Evolutionary conservation across 108 stramenopile species (phyloP), one percentile per base, ranked within the genome.

Genomic region (Craspedostauros australis): DNA sequence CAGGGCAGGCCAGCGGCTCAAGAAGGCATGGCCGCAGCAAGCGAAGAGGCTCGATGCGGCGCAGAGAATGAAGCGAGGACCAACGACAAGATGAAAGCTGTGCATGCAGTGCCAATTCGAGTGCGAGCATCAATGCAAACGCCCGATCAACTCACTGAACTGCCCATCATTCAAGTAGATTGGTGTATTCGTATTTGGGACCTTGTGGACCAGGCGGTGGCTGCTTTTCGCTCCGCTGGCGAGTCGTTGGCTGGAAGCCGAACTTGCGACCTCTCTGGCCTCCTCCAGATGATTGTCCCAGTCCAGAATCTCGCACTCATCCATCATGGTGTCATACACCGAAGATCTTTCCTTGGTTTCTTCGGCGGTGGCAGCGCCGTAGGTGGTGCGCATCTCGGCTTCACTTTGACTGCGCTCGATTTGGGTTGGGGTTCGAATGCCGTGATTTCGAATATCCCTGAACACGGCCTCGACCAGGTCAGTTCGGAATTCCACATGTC

Each of bases 291-390:
- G 16, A 11, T 53, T 27, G 45, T 64, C 41, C 51, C 40, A 59
- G 31, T 86, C 84, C 29, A 82, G 54, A 12, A 91, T 74, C 39
- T 84, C 84, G 39, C 89, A 91, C 53, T 91, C 89, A 43, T 91
- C 83, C 55, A 85, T 52, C 1, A 80, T 19, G 11, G 52, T 41
- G 12, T 70, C 14, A 36, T 16, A 52, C 6, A n/a, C n/a, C n/a
- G n/a, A n/a, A n/a, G n/a, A n/a, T n/a, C n/a, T 50, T 20, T 23
- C 15, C 4, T 25, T 3, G 19, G 45, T 24, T n/a, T 46, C 45
- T 19, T 19, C 22, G 3, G 15, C 20, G 5, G n/a, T 28, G 2
- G 53, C 39, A 54, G 27, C 36, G n/a, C 34, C 33, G 38, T 59
- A n/a, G n/a, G n/a, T n/a, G n/a, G n/a, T n/a, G n/a, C n/a, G 55